phyloP scores from a whole-genome alignment of 2,329 filamentous ascomycete species.

The Pseudocercospora eumusae region DNA sequence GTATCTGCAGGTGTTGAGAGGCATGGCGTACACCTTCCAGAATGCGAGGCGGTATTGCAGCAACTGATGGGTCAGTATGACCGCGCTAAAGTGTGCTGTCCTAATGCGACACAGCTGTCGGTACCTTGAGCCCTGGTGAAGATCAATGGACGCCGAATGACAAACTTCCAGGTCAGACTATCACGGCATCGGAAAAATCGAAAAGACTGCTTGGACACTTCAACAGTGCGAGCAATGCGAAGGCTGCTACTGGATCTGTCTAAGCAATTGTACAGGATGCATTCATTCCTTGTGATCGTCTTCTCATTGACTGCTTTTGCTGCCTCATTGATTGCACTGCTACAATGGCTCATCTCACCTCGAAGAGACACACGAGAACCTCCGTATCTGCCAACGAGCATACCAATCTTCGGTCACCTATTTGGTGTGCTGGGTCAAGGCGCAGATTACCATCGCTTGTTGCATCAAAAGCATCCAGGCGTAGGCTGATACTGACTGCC shows the following conservation, averaged over 20 bases:
- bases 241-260: neutral
- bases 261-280: neutral
- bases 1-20: constrained; percentile 1
- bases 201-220: neutral
- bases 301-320: neutral
- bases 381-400: constrained; percentile 44
- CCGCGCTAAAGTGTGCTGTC: neutral
- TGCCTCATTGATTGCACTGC: neutral
- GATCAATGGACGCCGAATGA: neutral
- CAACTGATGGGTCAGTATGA: neutral
- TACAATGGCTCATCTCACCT: constrained; percentile 1
- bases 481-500: constrained; percentile 45
- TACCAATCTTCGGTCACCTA: constrained; percentile 53
- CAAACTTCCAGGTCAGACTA: neutral
- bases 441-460: constrained; percentile 13
- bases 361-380: constrained; percentile 44
- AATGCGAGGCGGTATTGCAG: neutral
- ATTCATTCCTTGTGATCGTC: neutral
- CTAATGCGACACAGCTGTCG: neutral
- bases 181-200: neutral
- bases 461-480: neutral
- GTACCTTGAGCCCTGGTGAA: neutral
- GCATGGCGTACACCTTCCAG: neutral
- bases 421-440: constrained; percentile 44
- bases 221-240: neutral